phyloP scores from a whole-genome alignment of 192 early-diverging fungal species.

The Phlyctochytrium arcticum region DNA sequence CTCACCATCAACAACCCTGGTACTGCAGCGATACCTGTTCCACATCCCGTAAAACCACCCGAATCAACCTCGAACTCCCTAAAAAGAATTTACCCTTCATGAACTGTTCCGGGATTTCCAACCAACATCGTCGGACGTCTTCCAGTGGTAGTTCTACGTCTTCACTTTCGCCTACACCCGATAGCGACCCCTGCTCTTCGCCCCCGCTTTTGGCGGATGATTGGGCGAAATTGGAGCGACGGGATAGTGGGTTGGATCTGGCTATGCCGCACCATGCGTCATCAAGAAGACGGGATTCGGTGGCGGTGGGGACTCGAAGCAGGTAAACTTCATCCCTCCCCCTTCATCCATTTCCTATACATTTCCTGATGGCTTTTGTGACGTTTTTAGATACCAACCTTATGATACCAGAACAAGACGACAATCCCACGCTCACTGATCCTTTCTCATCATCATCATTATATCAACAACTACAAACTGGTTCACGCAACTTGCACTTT shows the following conservation, averaged over 20 bases:
- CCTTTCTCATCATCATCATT: no score
- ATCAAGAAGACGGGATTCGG: neutral
- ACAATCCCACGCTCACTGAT: no score
- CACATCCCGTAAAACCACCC: conserved; percentile 50
- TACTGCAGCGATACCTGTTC: conserved; percentile 59
- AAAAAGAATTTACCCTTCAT: conserved; percentile 25
- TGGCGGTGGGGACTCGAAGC: neutral
- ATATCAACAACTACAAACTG: no score
- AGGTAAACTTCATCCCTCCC: neutral
- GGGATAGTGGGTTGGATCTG: neutral
- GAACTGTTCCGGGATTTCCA: conserved; percentile 2
- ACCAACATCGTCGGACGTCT: neutral
- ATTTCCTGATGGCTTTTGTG: neutral
- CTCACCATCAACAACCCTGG: conserved; percentile 55
- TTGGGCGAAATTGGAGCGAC: neutral
- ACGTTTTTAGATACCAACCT: neutral
- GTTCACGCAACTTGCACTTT: no score
- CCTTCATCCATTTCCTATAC: neutral
- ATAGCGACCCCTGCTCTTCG: neutral
- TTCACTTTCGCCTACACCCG: neutral
- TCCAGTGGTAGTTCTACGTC: no score
- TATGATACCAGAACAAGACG: neutral
- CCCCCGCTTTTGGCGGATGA: neutral
- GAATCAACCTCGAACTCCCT: conserved; percentile 42
- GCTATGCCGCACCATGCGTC: no score